phyloP scores from a whole-genome alignment of 1,284 basidiomycete species.

The Heterobasidion annosum region DNA sequence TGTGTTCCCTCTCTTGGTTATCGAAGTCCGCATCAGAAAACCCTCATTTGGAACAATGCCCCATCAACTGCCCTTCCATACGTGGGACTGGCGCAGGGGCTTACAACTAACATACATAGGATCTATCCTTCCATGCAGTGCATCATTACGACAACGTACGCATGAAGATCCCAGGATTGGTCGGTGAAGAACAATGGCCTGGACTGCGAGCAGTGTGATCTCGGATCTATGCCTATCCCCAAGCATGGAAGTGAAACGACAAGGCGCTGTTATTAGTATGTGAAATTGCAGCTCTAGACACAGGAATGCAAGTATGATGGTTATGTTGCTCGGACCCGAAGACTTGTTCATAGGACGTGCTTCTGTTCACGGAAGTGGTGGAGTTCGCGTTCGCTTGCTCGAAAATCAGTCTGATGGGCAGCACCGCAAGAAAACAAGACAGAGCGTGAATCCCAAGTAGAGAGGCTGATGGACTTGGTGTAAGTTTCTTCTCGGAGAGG shows the following conservation, averaged over 20 bases:
- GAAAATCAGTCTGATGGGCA: background rate
- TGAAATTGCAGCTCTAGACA: background rate
- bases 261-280: background rate
- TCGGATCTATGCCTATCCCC: background rate
- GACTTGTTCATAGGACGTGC: background rate
- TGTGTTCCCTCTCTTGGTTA: background rate
- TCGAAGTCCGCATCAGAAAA: slow-evolving; percentile 3
- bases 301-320: background rate
- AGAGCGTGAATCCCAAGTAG: too few relatives aligned
- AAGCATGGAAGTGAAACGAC: background rate
- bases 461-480: too few relatives aligned
- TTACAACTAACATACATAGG: background rate
- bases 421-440: too few relatives aligned
- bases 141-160: background rate
- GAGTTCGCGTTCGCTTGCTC: too few relatives aligned
- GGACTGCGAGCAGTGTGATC: background rate
- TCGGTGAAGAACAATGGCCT: background rate
- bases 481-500: too few relatives aligned
- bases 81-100: background rate
- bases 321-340: background rate
- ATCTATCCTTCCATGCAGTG: background rate
- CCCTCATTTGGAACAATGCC: background rate
- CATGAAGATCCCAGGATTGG: too few relatives aligned
- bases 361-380: too few relatives aligned
- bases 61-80: background rate